These are phyloP conservation scores for Diutina sp. DNA, from an alignment of 1,139 yeast species.

Conservation along the genomic window DNA sequence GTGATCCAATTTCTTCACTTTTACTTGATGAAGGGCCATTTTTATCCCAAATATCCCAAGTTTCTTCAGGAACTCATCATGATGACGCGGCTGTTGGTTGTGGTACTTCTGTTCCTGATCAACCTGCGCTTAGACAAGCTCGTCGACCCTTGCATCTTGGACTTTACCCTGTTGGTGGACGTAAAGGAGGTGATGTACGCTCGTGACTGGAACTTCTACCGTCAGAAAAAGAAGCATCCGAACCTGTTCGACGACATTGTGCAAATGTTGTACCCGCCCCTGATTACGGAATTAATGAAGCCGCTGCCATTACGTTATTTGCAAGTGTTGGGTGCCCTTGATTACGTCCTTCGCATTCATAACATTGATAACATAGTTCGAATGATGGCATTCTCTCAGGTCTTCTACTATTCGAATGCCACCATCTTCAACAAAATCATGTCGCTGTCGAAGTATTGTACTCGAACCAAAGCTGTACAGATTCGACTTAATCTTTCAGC, in stretches of 20 bases:
- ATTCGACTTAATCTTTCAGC: constrained; percentile 70
- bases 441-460: constrained; percentile 50
- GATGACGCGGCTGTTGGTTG: constrained; percentile 45
- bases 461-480: constrained; percentile 82
- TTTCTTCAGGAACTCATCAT: constrained; percentile 49
- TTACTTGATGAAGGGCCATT: constrained; percentile 43
- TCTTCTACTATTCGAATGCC: constrained; percentile 67
- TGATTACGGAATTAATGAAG: constrained; percentile 45
- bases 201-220: constrained; percentile 67
- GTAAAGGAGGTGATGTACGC: constrained; percentile 49
- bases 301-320: constrained; percentile 84
- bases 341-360: constrained; percentile 75
- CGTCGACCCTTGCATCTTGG: constrained; percentile 50
- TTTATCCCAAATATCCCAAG: constrained; percentile 40
- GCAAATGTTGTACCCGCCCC: constrained; percentile 62
- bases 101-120: constrained; percentile 52
- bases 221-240: constrained; percentile 31
- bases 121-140: constrained; percentile 45
- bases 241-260: constrained; percentile 56
- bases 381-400: constrained; percentile 67
- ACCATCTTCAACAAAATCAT: constrained; percentile 64
- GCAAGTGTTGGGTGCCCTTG: constrained; percentile 78
- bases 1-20: constrained; percentile 55
- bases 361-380: constrained; percentile 65
- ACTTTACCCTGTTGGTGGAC: constrained; percentile 56